Evolutionary conservation across 108 stramenopile genomes (phyloP).

Genomic region (Cyclostephanos invisitatus): DNA sequence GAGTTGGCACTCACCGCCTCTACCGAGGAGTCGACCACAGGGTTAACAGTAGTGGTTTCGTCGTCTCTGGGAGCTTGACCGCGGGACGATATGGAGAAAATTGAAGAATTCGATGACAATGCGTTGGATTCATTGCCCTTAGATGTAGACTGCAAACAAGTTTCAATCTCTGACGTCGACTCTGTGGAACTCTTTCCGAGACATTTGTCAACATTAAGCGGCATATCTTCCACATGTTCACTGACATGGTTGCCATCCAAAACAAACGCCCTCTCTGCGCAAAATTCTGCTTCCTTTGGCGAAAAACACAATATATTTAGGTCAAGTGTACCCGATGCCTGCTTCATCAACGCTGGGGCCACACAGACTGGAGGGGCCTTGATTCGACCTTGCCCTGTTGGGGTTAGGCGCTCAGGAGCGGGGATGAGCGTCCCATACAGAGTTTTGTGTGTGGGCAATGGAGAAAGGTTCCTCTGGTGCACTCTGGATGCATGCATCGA

Average conservation of each 20-base stretch:
- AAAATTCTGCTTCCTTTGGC: conserved; percentile 20
- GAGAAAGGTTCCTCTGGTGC: neutral
- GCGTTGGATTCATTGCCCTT: conserved; percentile 1
- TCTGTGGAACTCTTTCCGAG: conserved; percentile 8
- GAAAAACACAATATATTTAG: conserved; percentile 20
- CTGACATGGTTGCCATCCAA: conserved; percentile 7
- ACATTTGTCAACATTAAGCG: conserved; percentile 20
- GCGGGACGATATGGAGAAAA: neutral
- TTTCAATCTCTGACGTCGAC: neutral
- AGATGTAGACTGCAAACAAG: neutral
- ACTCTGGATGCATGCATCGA: neutral
- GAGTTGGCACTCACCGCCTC: conserved; percentile 21
- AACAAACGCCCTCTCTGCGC: conserved; percentile 17
- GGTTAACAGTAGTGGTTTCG: neutral
- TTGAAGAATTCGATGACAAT: conserved; percentile 23
- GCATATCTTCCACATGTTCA: conserved; percentile 10
- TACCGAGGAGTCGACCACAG: conserved; percentile 16
- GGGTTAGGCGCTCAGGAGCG: conserved; percentile 28
- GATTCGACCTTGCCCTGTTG: conserved; percentile 32
- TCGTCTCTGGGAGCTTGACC: neutral
- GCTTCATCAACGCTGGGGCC: conserved; percentile 14
- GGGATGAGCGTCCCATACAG: conserved; percentile 15
- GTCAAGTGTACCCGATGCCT: conserved; percentile 20
- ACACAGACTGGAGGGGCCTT: conserved; percentile 36
- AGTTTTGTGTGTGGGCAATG: conserved; percentile 17